phyloP scores from a whole-genome alignment of 352 stramenopile genomes.

The Globisporangium iwayamae region DNA sequence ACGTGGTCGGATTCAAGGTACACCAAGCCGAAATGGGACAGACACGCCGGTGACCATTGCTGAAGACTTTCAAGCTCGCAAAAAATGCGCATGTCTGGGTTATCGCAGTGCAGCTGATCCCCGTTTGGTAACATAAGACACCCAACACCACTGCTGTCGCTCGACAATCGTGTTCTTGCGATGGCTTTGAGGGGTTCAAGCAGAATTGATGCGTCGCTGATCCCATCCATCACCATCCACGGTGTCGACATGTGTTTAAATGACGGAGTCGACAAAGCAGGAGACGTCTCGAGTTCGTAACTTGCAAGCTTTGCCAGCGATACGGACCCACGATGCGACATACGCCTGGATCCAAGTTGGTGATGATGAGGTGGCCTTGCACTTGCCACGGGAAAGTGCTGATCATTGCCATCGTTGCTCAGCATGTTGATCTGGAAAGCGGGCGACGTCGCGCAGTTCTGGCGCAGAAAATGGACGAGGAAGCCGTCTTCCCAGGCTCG shows the following conservation, averaged over 20 bases:
- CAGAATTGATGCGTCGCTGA: slow-evolving; percentile 24
- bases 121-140: slow-evolving; percentile 46
- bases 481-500: slow-evolving; percentile 56
- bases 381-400: background rate
- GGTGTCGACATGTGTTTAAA: slow-evolving; percentile 6
- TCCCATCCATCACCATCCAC: slow-evolving; percentile 69
- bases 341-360: background rate
- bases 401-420: background rate
- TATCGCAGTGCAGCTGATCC: slow-evolving; percentile 44
- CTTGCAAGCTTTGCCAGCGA: slow-evolving; percentile 7
- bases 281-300: background rate
- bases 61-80: slow-evolving; percentile 48
- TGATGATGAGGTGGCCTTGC: background rate
- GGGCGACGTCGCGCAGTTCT: slow-evolving; percentile 25
- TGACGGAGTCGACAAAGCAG: no score
- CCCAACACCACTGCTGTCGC: slow-evolving; percentile 12
- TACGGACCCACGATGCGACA: slow-evolving; percentile 12
- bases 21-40: slow-evolving; percentile 57
- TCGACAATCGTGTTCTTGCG: slow-evolving; percentile 4
- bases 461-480: slow-evolving; percentile 51
- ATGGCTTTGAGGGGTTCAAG: slow-evolving; percentile 41
- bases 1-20: slow-evolving; percentile 46
- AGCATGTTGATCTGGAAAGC: background rate
- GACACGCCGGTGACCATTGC: slow-evolving; percentile 45
- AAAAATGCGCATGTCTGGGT: slow-evolving; percentile 40